Base-by-base conservation (phyloP, 306 rosid genomes). In the Begonia peltatifolia region DNA sequence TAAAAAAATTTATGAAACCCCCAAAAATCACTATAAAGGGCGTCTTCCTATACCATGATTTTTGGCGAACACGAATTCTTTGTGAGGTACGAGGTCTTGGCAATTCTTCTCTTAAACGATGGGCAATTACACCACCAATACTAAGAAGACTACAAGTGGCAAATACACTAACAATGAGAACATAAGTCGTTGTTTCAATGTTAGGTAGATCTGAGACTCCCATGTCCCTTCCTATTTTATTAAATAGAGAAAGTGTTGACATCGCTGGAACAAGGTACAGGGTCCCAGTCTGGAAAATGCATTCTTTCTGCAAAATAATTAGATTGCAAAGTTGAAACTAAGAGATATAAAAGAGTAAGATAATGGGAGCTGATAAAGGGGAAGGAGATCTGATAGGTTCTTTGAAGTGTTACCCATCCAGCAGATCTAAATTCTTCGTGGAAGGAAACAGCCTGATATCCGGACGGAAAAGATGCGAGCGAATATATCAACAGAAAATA, bases 21-120 rank as follows among this genome's bases (percentile, higher is more conserved):
- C 52, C 59, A 22, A 65, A 10, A 22, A 60, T 48, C 63, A 60
- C 60, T 47, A 59, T 63, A 60, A 8, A 50, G 2, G 63, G 63
- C 41, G 76, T 60, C 42, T 42, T 64, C 38, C 41, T 44, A 43
- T 25, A 60, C 76, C 71, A 60, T 50, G 60, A 16, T 41, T 42
- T 53, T 6, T 23, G 25, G 52, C 56, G 55, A 50, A 8, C 42
- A n/a, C 16, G 38, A 30, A 30, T 46, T 43, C 17, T 50, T 23
- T 38, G 56, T 41, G 42, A 14, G 20, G 6, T 6, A 12, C 13
- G 50, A 15, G 50, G 16, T 47, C 50, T 5, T 30, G 38, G 38
- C 6, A 30, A 30, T 30, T 30, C 8, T 5, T 30, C 38, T 9
- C 38, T 30, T 7, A 30, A 30, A 30, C 38, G 38, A 30, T 30